Base-by-base conservation (phyloP, 1,284 basidiomycete species). In the Ganoderma lingzhi region DNA sequence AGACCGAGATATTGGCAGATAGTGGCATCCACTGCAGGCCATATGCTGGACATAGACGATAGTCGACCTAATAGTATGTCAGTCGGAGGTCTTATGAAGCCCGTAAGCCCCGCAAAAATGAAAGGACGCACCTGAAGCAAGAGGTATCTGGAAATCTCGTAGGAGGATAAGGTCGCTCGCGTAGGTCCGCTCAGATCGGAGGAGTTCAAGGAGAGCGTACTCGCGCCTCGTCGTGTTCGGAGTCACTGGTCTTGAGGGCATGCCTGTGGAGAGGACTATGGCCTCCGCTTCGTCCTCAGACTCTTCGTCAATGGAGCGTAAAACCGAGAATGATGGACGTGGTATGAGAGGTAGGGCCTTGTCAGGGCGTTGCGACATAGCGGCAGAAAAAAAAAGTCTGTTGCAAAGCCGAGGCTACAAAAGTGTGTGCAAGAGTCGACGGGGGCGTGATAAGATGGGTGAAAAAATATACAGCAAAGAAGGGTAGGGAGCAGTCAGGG, bases 101-200 rank as follows among this genome's bases (percentile, higher is more conserved):
- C 58, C 3, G 28, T 12, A n/a, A 28, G 10, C 39, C 19, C 19
- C 3, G 14, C n/a, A 8, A 37, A 23, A 42, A 6, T 6, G 35
- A n/a, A 35, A 6, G 35, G 35, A 79, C 77, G 67, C 71, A 87
- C 93, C 93, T 77, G 91, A 80, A 42, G 93, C 93, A 67, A 93
- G 81, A 9, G 92, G 92, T 60, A 96, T 89, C 78, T 96, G 95
- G 39, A 96, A 88, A 74, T 96, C 93, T 60, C 92, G 86, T 65
- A 98, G 90, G 62, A 98, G 84, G 2, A 92, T 91, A 23, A 98
- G 85, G 83, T 98, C 96, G 14, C 89, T 91, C 1, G 96, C 94
- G 80, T 97, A 97, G 0, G 93, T 90, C 39, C 93, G 85, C 79
- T 98, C 96, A 23, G 95, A 96, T 12, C 89, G 87, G 55, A 95